A percentile compares a stretch with the other conserved stretches of the same genome.
These are phyloP conservation scores for Rhizopogon sp. DNA, from an alignment of 768 basidiomycete species.

Conservation along the genomic window DNA sequence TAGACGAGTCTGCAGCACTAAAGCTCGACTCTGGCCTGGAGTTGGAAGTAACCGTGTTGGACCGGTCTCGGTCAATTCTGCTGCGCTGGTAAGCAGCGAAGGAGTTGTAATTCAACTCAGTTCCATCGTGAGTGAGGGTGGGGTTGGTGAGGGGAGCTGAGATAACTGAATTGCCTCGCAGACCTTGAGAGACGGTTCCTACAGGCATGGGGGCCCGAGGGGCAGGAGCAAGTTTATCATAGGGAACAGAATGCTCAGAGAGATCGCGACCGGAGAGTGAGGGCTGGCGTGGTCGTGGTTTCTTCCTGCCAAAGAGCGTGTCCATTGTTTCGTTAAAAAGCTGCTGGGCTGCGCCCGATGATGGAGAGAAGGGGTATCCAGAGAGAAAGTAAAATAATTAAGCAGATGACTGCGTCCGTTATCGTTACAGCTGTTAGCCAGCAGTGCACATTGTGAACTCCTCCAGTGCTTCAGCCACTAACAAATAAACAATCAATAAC, in stretches of 20 bases:
- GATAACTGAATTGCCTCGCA: conserved; percentile 46
- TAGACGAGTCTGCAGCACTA: conserved; percentile 55
- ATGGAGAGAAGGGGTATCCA: not conserved
- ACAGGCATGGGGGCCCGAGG: conserved; percentile 57
- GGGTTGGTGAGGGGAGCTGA: conserved; percentile 86
- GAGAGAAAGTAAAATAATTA: not conserved
- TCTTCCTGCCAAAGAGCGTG: conserved; percentile 62
- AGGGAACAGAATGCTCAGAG: conserved; percentile 63
- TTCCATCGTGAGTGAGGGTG: conserved; percentile 64
- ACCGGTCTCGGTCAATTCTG: conserved; percentile 50
- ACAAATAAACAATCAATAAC: not conserved
- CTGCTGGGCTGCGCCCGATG: not conserved
- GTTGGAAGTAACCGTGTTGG: conserved; percentile 16
- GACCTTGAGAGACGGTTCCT: conserved; percentile 48
- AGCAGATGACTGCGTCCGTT: not conserved
- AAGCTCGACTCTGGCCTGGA: conserved; percentile 43
- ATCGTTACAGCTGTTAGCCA: too few relatives aligned
- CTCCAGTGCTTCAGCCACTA: too few relatives aligned
- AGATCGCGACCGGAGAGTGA: conserved; percentile 60
- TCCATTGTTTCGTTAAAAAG: conserved; percentile 41
- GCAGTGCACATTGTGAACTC: too few relatives aligned
- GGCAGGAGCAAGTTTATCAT: conserved; percentile 59
- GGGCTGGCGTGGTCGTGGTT: conserved; percentile 50
- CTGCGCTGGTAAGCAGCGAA: conserved; percentile 43
- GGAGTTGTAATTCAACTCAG: conserved; percentile 54